Conservation (phyloP, 2,329 filamentous ascomycete species). For the Penicillium oxalicum region DNA sequence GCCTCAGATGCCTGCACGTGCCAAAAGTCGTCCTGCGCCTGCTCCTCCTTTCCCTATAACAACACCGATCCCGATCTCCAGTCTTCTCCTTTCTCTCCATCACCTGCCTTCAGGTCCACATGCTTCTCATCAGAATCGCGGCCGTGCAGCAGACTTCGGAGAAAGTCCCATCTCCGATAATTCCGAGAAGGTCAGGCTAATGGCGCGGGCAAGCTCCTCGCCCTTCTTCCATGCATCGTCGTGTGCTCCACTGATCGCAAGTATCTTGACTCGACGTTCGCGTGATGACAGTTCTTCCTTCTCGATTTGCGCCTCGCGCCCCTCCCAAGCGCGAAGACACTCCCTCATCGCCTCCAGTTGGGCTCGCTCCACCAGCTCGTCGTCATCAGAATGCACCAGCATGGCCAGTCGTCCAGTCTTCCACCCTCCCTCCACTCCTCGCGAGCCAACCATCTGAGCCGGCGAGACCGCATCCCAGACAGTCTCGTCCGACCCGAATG, state of each 20-base stretch:
- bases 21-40: too few relatives aligned
- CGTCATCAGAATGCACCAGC: slow-evolving; percentile 38
- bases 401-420: slow-evolving; percentile 31
- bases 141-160: slow-evolving; percentile 3
- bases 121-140: neutral
- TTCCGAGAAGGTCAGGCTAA: slow-evolving; percentile 28
- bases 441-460: slow-evolving; percentile 24
- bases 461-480: slow-evolving; percentile 39
- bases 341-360: slow-evolving; percentile 44
- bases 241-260: slow-evolving; percentile 36
- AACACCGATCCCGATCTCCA: too few relatives aligned
- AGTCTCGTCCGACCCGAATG: slow-evolving; percentile 36
- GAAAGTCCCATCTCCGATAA: slow-evolving; percentile 22
- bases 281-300: slow-evolving; percentile 21
- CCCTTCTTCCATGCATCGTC: slow-evolving; percentile 40
- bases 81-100: too few relatives aligned
- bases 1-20: too few relatives aligned
- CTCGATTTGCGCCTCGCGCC: slow-evolving; percentile 2
- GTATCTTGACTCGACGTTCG: slow-evolving; percentile 36
- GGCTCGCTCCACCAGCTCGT: slow-evolving; percentile 36
- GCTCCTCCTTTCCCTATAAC: too few relatives aligned
- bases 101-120: too few relatives aligned
- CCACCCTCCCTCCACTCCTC: slow-evolving; percentile 32
- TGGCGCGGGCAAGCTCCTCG: slow-evolving; percentile 34
- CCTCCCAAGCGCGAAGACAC: slow-evolving; percentile 46